These are phyloP conservation scores for Penicillium janthinellum DNA, from an alignment of 2,329 filamentous ascomycete species.

Conservation along the genomic window DNA sequence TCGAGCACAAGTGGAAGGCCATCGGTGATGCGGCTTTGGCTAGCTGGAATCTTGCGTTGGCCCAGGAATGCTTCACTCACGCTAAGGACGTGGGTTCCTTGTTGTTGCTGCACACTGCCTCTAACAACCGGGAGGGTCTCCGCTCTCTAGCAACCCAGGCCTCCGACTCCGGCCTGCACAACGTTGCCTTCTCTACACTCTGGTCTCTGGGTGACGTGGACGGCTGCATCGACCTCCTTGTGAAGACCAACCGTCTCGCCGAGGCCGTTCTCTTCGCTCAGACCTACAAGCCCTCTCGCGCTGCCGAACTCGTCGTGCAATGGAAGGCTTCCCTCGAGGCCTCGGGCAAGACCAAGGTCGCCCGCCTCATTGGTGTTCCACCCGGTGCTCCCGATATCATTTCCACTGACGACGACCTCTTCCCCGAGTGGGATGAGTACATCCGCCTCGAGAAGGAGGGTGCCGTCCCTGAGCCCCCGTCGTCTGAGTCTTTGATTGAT, in stretches of 20 bases:
- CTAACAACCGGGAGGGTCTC: conserved; percentile 75
- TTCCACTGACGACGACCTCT: conserved; percentile 72
- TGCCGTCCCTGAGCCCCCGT: conserved; percentile 45
- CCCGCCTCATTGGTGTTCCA: conserved; percentile 79
- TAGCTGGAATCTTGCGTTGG: conserved; percentile 83
- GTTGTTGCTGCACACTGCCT: conserved; percentile 84
- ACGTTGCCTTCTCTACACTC: conserved; percentile 86
- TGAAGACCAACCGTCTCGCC: conserved; percentile 74
- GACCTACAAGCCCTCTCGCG: conserved; percentile 86
- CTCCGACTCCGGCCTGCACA: conserved; percentile 76
- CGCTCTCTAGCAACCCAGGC: conserved; percentile 73
- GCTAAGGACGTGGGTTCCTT: conserved; percentile 89
- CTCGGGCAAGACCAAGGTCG: conserved; percentile 80
- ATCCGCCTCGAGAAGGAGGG: conserved; percentile 77
- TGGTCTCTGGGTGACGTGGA: conserved; percentile 86
- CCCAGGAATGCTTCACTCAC: conserved; percentile 88
- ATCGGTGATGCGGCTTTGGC: conserved; percentile 88
- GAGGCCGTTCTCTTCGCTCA: conserved; percentile 92
- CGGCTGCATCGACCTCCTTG: conserved; percentile 76
- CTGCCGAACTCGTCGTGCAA: conserved; percentile 65
- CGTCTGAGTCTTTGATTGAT: conserved; percentile 46
- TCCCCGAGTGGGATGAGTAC: conserved; percentile 96
- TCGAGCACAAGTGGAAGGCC: conserved; percentile 97
- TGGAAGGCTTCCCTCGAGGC: conserved; percentile 89
- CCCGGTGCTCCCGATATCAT: conserved; percentile 63